phyloP scores from a whole-genome alignment of 129 eudicot species.

The Saposhnikovia divaricata region DNA sequence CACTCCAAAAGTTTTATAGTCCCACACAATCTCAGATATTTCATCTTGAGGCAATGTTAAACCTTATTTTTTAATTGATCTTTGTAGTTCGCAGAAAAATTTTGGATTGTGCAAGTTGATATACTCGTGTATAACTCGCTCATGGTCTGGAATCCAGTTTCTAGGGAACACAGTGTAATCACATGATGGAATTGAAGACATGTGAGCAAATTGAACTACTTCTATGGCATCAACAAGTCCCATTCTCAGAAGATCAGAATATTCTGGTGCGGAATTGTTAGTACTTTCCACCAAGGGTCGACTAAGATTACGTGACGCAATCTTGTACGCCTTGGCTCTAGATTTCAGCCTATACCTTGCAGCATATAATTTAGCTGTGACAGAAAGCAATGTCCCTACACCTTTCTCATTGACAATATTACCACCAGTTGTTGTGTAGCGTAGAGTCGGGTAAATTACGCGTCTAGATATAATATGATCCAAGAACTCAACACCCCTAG shows the following conservation, averaged over 20 bases:
- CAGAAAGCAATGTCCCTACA: slow-evolving; percentile 78
- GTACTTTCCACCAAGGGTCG: slow-evolving; percentile 67
- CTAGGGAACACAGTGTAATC: slow-evolving; percentile 78
- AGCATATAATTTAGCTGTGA: slow-evolving; percentile 88
- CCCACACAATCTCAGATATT: slow-evolving; percentile 76
- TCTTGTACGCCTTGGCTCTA: slow-evolving; percentile 85
- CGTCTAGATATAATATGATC: slow-evolving; percentile 79
- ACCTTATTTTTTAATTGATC: slow-evolving; percentile 48
- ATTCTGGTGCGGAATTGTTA: slow-evolving; percentile 61
- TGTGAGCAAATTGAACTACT: slow-evolving; percentile 68
- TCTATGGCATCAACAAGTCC: slow-evolving; percentile 90
- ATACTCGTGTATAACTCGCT: slow-evolving; percentile 65
- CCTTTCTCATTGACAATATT: slow-evolving; percentile 82
- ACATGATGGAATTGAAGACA: slow-evolving; percentile 76
- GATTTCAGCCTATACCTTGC: slow-evolving; percentile 90
- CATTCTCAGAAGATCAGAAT: slow-evolving; percentile 70
- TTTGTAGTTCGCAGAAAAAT: slow-evolving; percentile 50
- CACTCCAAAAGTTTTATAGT: slow-evolving; percentile 51
- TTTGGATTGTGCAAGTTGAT: slow-evolving; percentile 59
- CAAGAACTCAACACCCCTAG: slow-evolving; percentile 73
- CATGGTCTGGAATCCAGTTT: slow-evolving; percentile 87
- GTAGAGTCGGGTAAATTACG: slow-evolving; percentile 74
- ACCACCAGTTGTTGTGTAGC: slow-evolving; percentile 81
- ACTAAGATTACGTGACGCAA: slow-evolving; percentile 71
- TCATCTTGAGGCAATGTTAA: slow-evolving; percentile 73